phyloP scores from a whole-genome alignment of 176 grass and related monocot genomes.

The Bromus sterilis region DNA sequence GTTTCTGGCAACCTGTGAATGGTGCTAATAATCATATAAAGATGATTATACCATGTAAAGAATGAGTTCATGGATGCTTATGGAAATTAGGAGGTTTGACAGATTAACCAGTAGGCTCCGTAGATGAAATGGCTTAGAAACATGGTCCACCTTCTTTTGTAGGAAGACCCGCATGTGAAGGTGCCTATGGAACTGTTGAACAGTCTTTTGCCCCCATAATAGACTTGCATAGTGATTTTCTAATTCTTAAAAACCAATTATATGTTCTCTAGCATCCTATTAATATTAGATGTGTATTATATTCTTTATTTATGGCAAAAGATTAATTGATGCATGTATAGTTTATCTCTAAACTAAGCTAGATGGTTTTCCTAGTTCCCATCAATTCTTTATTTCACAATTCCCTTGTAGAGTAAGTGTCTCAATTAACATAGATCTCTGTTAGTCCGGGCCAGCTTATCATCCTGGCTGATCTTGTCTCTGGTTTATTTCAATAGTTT shows the following conservation, averaged over 20 bases:
- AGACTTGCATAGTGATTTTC: constrained; percentile 4
- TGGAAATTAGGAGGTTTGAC: background rate
- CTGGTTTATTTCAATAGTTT: background rate
- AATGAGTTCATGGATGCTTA: background rate
- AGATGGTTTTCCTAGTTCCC: background rate
- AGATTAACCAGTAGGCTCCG: background rate
- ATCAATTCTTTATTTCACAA: background rate
- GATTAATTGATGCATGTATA: background rate
- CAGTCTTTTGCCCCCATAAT: background rate
- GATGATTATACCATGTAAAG: background rate
- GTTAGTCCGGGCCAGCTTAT: constrained; percentile 7
- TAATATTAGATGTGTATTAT: background rate
- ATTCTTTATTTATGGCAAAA: background rate
- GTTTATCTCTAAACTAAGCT: background rate
- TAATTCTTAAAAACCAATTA: background rate
- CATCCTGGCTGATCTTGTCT: background rate
- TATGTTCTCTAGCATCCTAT: constrained; percentile 10
- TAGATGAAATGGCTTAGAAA: background rate
- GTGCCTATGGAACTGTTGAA: background rate
- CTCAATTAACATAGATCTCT: background rate
- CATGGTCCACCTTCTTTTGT: background rate
- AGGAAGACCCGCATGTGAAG: background rate
- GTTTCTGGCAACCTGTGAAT: constrained; percentile 15
- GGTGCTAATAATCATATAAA: constrained; percentile 16
- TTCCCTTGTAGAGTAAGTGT: background rate